Evolutionary conservation across 2,329 filamentous ascomycete genomes (phyloP).

Genomic region (Fonsecaea erecta): DNA sequence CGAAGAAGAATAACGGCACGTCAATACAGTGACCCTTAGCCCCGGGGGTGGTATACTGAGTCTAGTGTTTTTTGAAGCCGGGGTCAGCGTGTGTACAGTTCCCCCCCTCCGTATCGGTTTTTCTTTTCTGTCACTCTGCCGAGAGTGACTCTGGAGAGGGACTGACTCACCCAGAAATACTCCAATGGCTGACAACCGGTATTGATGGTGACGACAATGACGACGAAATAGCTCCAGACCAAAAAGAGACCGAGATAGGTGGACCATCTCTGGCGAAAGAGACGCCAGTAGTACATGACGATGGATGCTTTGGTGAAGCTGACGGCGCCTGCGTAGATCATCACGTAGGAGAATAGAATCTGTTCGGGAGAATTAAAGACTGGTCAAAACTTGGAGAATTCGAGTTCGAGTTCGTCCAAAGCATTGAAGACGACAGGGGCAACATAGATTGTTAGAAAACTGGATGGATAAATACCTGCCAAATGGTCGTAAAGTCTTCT

Average conservation of each 20-base stretch:
- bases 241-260: conserved; percentile 16
- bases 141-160: not conserved
- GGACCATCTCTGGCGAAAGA: conserved; percentile 13
- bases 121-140: conserved; percentile 15
- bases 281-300: conserved; percentile 18
- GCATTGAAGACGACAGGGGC: conserved; percentile 5
- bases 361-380: conserved; percentile 14
- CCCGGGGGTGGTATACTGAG: conserved; percentile 16
- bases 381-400: conserved; percentile 11
- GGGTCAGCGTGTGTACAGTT: conserved; percentile 11
- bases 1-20: conserved; percentile 18
- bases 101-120: conserved; percentile 6
- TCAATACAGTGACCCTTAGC: conserved; percentile 13
- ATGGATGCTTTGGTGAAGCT: conserved; percentile 18
- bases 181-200: conserved; percentile 16
- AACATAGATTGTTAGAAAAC: conserved; percentile 9
- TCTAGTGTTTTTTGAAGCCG: conserved; percentile 10
- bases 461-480: conserved; percentile 14
- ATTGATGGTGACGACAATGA: conserved; percentile 14
- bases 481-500: conserved; percentile 18
- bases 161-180: conserved; percentile 12
- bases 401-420: conserved; percentile 16
- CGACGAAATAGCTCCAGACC: conserved; percentile 17
- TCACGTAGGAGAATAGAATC: conserved; percentile 18
- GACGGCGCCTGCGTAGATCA: conserved; percentile 17